Base-by-base conservation (phyloP, 2,329 filamentous ascomycete genomes). In the Fusarium sp. region DNA sequence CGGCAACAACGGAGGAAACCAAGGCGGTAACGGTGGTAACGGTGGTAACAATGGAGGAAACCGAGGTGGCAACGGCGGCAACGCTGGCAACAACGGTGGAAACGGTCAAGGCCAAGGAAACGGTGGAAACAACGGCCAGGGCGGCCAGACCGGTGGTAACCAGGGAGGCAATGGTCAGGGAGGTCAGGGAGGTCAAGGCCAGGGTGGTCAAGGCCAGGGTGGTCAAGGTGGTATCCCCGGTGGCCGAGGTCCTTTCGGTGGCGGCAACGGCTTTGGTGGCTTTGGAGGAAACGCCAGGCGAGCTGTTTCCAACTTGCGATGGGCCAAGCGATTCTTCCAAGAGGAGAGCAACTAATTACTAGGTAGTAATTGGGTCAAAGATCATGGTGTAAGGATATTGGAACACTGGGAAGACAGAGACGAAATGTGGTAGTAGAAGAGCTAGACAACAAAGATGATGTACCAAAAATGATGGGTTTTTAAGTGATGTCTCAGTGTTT, bases 241-340 rank as follows among this genome's bases (percentile, higher is more conserved):
- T 45, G 23, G 42, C 6, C 41, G 21, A 17, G 29, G 29, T 17
- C 18, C 31, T 5, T 49, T 43, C 9, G 50, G 35, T 8, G 41
- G 49, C 11, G 36, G 25, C 2, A 42, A 42, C 7, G 42, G 33
- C 14, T 57, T 47, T 50, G 47, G 47, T 8, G 58, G 58, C 13
- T 66, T 66, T 15, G 39, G 60, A n/a, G 63, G 63, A 40, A 66
- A 58, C 36, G 25, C 55, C 35, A 70, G 66, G 60, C 56, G 60
- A n/a, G n/a, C n/a, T n/a, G n/a, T n/a, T n/a, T n/a, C n/a, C 15
- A 57, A 35, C 11, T 25, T 65, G 6, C 41, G 66, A 58, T 69
- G 65, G 66, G 66, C 66, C 6, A 62, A 60, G 41, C 49, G 66
- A 17, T 27, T 63, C 43, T 58, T 60, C 15, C 29, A 35, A 15